Conservation (phyloP, 2,329 filamentous ascomycete genomes). For the Cladorrhinum sp. region DNA sequence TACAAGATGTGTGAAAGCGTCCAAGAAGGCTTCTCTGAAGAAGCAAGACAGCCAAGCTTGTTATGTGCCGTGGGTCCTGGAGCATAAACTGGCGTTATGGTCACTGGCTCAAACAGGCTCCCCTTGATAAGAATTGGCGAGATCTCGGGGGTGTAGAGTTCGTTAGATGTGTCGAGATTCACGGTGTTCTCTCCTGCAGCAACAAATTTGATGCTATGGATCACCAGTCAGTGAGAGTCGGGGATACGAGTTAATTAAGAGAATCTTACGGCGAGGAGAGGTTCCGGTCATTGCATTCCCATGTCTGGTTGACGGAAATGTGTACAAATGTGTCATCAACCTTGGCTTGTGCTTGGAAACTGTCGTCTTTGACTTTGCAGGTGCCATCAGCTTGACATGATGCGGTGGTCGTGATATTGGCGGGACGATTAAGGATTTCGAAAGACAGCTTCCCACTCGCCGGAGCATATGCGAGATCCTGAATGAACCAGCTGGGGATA, state of each 20-base stretch:
- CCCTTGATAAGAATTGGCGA: conserved; percentile 25
- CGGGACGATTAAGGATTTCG: conserved; percentile 25
- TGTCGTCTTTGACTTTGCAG: conserved; percentile 11
- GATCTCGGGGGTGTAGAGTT: conserved; percentile 12
- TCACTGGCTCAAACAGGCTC: conserved; percentile 22
- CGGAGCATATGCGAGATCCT: conserved; percentile 20
- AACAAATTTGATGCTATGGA: conserved; percentile 20
- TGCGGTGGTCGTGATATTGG: conserved; percentile 19
- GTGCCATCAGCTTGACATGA: conserved; percentile 11
- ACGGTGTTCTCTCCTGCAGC: conserved; percentile 22
- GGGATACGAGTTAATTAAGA: too few relatives aligned
- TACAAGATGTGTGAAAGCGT: conserved; percentile 21
- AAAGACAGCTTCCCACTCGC: conserved; percentile 10
- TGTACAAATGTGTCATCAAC: conserved; percentile 6
- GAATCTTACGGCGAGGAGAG: conserved; percentile 14
- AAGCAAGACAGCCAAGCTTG: conserved; percentile 21
- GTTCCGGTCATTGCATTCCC: conserved; percentile 25
- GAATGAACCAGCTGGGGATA: conserved; percentile 28
- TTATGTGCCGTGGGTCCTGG: conserved; percentile 25
- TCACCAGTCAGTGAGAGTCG: neutral
- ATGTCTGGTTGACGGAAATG: conserved; percentile 23
- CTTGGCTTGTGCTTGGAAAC: conserved; percentile 16
- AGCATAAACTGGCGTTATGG: conserved; percentile 26
- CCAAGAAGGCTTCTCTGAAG: conserved; percentile 23
- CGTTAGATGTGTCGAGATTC: neutral